Evolutionary conservation across 208 protist genomes (phyloP).

Genomic region (Trypanosoma rangeli): DNA sequence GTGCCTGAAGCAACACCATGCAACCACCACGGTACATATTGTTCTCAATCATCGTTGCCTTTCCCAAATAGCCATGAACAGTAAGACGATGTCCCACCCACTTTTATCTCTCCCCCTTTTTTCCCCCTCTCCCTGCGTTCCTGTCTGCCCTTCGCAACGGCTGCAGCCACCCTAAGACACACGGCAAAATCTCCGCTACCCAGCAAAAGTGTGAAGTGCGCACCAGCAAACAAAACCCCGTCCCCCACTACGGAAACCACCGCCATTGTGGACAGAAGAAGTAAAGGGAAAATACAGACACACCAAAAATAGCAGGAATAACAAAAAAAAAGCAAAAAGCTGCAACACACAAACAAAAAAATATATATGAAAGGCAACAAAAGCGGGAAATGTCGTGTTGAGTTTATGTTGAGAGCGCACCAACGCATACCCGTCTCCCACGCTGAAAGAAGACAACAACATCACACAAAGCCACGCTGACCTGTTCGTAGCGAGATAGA

Average conservation of each 20-base stretch:
- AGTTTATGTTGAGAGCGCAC: not conserved
- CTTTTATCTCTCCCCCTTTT: not conserved
- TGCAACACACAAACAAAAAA: not conserved
- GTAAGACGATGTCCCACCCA: not conserved
- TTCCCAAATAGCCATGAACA: constrained; percentile 12
- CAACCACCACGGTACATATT: constrained; percentile 39
- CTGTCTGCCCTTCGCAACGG: not conserved
- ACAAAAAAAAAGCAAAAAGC: no score
- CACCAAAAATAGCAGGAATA: no score
- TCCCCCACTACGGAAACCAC: not conserved
- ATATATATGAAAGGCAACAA: not conserved
- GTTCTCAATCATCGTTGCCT: constrained; percentile 6
- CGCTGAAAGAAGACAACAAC: not conserved
- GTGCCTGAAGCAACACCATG: constrained; percentile 40
- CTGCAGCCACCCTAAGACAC: not conserved
- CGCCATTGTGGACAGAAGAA: not conserved
- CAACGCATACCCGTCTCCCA: not conserved
- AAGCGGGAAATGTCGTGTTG: not conserved
- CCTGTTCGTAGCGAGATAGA: not conserved
- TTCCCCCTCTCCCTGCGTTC: not conserved
- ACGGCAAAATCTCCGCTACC: not conserved
- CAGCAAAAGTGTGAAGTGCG: not conserved
- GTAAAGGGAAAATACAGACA: no score
- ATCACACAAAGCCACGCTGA: not conserved
- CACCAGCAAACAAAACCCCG: not conserved